Evolutionary conservation across 2,329 filamentous ascomycete genomes (phyloP).

Genomic region (Alternaria arbusti): DNA sequence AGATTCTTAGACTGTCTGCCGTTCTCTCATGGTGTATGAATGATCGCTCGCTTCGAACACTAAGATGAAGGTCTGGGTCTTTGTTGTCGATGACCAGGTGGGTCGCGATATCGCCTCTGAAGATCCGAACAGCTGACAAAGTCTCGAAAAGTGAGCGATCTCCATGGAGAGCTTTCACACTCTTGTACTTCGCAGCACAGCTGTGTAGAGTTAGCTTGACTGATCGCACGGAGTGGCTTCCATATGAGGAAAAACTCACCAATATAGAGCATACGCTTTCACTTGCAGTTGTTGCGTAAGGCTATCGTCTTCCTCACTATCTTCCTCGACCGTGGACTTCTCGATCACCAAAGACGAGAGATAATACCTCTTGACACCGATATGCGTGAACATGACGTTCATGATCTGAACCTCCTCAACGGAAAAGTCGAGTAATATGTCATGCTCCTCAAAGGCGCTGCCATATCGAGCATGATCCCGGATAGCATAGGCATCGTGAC

Average conservation of each 20-base stretch:
- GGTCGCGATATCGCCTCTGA: background rate
- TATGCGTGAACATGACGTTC: conserved; percentile 17
- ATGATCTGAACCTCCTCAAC: conserved; percentile 21
- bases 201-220: conserved; percentile 13
- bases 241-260: conserved; percentile 18
- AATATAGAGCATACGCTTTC: conserved; percentile 29
- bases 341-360: conserved; percentile 23
- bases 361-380: conserved; percentile 16
- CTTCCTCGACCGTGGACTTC: conserved; percentile 12
- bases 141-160: conserved; percentile 14
- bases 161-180: conserved; percentile 20
- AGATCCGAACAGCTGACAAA: background rate
- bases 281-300: conserved; percentile 9
- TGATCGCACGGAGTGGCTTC: background rate
- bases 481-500: conserved; percentile 22
- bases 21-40: conserved; percentile 18
- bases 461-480: conserved; percentile 22
- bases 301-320: background rate
- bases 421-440: conserved; percentile 22
- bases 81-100: background rate
- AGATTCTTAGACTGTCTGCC: conserved; percentile 17
- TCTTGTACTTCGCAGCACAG: conserved; percentile 32
- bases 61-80: background rate
- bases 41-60: conserved; percentile 19
- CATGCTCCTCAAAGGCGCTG: conserved; percentile 6